Evolutionary conservation across 441 rosid genomes (phyloP), one percentile per base, ranked within the genome.

Genomic region (Metrosideros polymorpha): DNA sequence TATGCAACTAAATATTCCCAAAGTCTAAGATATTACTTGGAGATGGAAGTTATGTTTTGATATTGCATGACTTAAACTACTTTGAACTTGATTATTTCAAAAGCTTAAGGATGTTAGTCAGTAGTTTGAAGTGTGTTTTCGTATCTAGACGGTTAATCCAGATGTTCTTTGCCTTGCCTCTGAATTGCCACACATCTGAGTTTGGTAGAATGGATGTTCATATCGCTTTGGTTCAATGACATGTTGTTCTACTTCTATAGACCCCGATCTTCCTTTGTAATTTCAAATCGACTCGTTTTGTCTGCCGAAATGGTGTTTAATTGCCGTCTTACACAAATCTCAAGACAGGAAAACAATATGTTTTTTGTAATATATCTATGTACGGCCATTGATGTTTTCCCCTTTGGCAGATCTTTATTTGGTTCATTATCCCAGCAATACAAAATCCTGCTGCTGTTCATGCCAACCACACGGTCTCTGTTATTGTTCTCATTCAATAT

Each of bases 401-500:
- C 86, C 47, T 88, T 79, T 90, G 86, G 89, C 92, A 97, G 99
- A 87, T 95, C 86, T 92, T 96, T 86, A 94, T 94, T 84, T 96
- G 97, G 98, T 90, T 94, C 66, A 93, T 95, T 52, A 92, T 96
- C 86, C 99, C 99, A 53, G 91, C 94, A n/a, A 86, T 93, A 25
- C 91, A 91, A 82, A 84, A 85, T 84, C 63, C 52, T 79, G 86
- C 90, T 14, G 92, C 95, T 82, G 93, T 92, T 47, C 91, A 91
- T 75, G 89, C 93, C 32, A 94, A 96, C 91, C 95, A 92, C 90
- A 92, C 96, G 1, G 89, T 97, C 47, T 91, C 98, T 77, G 91
- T 97, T 51, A 91, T 96, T 12, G 98, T 97, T 55, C 94, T 97
- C 18, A 85, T 94, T 84, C 99, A 97, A 88, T 96, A 95, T 87